Evolutionary conservation across 2,329 filamentous ascomycete genomes (phyloP), one percentile per base, ranked within the genome.

Genomic region (Calonectria fujianensis): DNA sequence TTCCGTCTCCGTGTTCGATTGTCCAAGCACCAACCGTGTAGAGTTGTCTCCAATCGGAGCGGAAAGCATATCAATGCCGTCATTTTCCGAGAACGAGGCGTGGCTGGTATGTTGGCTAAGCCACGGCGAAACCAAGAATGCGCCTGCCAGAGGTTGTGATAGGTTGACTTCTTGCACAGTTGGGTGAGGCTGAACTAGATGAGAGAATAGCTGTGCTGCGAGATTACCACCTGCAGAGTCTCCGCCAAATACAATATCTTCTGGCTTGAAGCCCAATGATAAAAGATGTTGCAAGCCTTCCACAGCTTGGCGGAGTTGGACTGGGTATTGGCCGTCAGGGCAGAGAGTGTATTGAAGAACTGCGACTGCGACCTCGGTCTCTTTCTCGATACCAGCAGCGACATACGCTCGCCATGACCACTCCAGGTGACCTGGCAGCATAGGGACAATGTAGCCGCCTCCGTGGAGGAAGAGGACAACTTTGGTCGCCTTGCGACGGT

Each of bases 221-320:
- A 85, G 73, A 57, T 84, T 84, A 1, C 80, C 84, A 10, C 83
- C 83, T 0, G 82, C 83, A 45, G 83, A 84, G 52, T 85, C 83
- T 9, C 83, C 84, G 4, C 83, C 84, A 20, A 85, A 64, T 10
- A 83, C 59, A 14, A 84, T 69, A 37, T 83, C 72, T 13, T 72
- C 35, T 0, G 82, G 80, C 7, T 41, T 50, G 29, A 72, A 13
- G 74, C 57, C 57, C 8, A n/a, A 41, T 18, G 32, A 41, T 7
- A 63, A 13, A 29, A 63, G 57, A 63, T 63, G 57, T 16, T 39
- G n/a, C 20, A 63, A 18, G 29, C 57, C 82, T 5, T 69, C 75
- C 0, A 72, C 78, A 1, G 82, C 82, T 63, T 84, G 82, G 13
- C 57, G 67, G 10, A 84, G 76, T 54, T 83, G 82, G 0, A 52